Evolutionary conservation across 1,139 yeast species (phyloP).

Genomic region (Hyphopichia wangnamkhiaoensis): DNA sequence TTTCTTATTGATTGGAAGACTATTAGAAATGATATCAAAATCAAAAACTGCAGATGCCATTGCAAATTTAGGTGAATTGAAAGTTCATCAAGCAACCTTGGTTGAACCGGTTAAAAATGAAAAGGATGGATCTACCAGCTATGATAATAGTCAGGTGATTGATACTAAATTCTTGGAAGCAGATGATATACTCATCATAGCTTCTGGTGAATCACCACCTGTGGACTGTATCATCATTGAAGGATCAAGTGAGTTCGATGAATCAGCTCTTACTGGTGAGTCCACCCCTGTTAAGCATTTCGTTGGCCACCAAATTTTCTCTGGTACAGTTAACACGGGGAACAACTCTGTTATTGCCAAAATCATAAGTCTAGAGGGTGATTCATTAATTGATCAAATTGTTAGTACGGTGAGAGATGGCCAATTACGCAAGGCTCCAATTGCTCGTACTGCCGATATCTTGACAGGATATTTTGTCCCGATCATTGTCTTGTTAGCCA

Average conservation of each 20-base stretch:
- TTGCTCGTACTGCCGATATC: conserved; percentile 70
- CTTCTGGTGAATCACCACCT: conserved; percentile 73
- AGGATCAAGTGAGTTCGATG: conserved; percentile 66
- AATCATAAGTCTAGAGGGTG: conserved; percentile 62
- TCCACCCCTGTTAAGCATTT: conserved; percentile 49
- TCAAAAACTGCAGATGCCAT: conserved; percentile 68
- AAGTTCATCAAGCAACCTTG: conserved; percentile 52
- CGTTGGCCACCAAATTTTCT: conserved; percentile 64
- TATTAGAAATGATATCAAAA: conserved; percentile 67
- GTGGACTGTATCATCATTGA: conserved; percentile 65
- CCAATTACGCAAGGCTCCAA: conserved; percentile 71
- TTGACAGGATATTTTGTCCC: conserved; percentile 77
- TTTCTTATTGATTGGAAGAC: conserved; percentile 68
- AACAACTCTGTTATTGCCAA: conserved; percentile 53
- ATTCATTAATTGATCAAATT: conserved; percentile 68
- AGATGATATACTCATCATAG: conserved; percentile 59
- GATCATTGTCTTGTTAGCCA: conserved; percentile 57
- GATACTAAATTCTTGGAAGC: conserved; percentile 58
- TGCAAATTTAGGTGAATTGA: conserved; percentile 50
- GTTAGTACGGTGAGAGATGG: conserved; percentile 73
- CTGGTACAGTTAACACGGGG: conserved; percentile 73
- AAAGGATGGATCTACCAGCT: conserved; percentile 14
- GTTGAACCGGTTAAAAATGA: conserved; percentile 31
- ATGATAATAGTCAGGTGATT: conserved; percentile 34
- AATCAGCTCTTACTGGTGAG: conserved; percentile 80